Conservation (phyloP, 345 rosid genomes). For the Orychophragmus violaceus region DNA sequence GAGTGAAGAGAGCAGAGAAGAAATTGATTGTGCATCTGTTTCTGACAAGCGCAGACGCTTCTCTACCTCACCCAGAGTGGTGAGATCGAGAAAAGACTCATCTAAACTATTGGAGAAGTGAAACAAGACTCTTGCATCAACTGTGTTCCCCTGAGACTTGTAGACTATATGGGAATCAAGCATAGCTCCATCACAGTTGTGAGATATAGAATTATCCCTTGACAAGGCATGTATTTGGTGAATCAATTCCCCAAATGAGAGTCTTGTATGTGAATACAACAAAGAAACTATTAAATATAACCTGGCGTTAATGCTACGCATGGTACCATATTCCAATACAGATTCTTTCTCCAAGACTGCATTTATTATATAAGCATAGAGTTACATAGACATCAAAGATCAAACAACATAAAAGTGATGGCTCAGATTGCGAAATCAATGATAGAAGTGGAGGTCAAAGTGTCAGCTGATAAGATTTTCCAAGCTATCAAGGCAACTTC, state of each 20-base stretch:
- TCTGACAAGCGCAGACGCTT: background rate
- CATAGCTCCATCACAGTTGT: background rate
- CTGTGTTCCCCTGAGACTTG: too few species aligned
- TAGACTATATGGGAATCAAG: background rate
- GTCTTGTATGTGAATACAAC: background rate
- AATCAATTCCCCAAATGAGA: background rate
- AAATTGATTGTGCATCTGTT: background rate
- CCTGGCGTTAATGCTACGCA: conserved; percentile 13
- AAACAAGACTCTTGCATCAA: background rate
- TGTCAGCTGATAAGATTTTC: conserved; percentile 22
- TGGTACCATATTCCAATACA: conserved; percentile 9
- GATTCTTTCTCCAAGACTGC: background rate
- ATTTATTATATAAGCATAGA: conserved; percentile 4
- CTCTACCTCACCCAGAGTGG: background rate
- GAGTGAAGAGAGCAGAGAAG: background rate
- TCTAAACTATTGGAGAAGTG: background rate
- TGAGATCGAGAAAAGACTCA: background rate
- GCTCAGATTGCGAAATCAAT: conserved; percentile 21
- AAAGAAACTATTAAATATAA: background rate
- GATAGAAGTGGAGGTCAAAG: conserved; percentile 17
- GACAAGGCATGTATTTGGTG: background rate
- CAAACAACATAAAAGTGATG: conserved; percentile 3
- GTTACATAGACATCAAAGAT: background rate
- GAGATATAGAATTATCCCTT: background rate
- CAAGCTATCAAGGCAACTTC: conserved; percentile 24